These are phyloP conservation scores for Testicularia cyperi DNA, from an alignment of 1,284 basidiomycete species.

Conservation along the genomic window DNA sequence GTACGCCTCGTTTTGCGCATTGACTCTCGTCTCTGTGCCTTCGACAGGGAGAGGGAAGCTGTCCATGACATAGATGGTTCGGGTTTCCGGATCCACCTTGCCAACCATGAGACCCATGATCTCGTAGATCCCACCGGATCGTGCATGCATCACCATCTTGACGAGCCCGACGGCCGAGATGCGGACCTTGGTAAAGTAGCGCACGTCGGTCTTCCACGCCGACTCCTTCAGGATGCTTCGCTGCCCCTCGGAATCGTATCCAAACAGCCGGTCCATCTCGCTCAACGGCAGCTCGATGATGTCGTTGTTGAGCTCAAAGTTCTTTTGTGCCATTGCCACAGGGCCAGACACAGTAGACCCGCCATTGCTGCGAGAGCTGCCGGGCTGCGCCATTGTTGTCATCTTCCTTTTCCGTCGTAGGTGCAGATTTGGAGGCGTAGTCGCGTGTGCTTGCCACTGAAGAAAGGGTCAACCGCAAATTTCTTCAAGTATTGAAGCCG, in stretches of 20 bases:
- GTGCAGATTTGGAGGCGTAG: too few relatives aligned
- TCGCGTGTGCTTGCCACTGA: too few relatives aligned
- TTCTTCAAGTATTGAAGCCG: too few relatives aligned
- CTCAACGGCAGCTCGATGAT: constrained; percentile 61
- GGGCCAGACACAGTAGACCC: constrained; percentile 4
- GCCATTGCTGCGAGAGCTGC: too few relatives aligned
- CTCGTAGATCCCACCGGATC: constrained; percentile 94
- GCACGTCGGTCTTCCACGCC: constrained; percentile 86
- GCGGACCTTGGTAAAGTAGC: constrained; percentile 90
- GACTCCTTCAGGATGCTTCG: constrained; percentile 70
- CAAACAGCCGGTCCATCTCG: constrained; percentile 52
- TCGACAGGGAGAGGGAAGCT: constrained; percentile 95
- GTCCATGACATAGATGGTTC: constrained; percentile 80
- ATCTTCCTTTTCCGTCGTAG: too few relatives aligned
- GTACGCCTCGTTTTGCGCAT: constrained; percentile 91
- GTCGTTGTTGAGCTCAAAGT: constrained; percentile 81
- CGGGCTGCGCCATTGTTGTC: too few relatives aligned
- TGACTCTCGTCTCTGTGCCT: constrained; percentile 98
- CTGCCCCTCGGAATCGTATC: constrained; percentile 74
- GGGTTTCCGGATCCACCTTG: constrained; percentile 79
- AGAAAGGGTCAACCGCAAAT: too few relatives aligned
- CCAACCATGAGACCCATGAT: constrained; percentile 99
- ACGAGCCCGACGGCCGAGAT: constrained; percentile 93
- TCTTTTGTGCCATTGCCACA: constrained; percentile 69
- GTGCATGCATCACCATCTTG: constrained; percentile 99